Evolutionary conservation across 768 basidiomycete species (phyloP), one percentile per base, ranked within the genome.

Genomic region (Kwoniella sp.): DNA sequence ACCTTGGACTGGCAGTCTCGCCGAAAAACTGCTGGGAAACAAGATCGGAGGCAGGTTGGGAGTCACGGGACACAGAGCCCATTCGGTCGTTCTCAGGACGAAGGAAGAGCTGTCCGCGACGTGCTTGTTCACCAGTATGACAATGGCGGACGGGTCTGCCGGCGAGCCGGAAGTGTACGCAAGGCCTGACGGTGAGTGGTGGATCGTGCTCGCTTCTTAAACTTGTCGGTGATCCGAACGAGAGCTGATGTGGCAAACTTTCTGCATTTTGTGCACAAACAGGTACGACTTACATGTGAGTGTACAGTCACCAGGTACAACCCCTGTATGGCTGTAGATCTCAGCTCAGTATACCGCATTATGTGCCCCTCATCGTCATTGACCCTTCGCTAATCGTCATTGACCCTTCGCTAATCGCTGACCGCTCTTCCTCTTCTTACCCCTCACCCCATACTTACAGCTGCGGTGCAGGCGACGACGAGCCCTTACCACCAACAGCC

Each of bases 61-160:
- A n/a, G 79, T 82, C 2, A 61, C 63, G 12, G 81, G 81, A 5
- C 71, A 73, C 54, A 53, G 82, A 55, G 82, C 82, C 8, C 82
- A 83, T 58, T 76, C 73, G 38, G 75, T 83, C 52, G 79, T 83
- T 0, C 53, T 83, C 15, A 73, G 70, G 64, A 74, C 78, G 17
- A 62, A 74, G n/a, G 72, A 75, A 58, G n/a, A 63, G 28, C 84
- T 92, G 75, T 83, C 88, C 4, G 89, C 91, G 1, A 90, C 92
- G 74, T 89, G 89, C 38, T 84, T 93, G 58, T 95, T 93, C 81
- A 91, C 92, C 30, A 88, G 89, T 75, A 90, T 95, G 70, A 67
- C 75, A 29, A 79, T 86, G 60, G 77, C 77, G 4, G 79, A 77
- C 56, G 75, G 79, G 20, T 56, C 72, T 53, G 55, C 64, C 59